Conservation (phyloP, 2,329 filamentous ascomycete genomes). For the Shiraia sp. region DNA sequence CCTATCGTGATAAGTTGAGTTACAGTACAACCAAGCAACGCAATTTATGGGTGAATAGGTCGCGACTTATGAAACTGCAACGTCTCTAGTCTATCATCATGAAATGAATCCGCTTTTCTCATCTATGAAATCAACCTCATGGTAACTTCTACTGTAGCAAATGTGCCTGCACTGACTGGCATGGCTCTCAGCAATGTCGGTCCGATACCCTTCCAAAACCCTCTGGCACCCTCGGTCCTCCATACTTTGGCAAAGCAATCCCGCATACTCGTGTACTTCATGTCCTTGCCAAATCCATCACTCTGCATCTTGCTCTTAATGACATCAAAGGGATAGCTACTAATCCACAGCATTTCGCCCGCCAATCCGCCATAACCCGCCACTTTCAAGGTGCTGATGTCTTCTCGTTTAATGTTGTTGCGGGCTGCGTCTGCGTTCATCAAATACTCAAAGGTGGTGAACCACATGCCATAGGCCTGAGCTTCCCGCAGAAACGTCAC, state of each 20-base stretch:
- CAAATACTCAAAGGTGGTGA: conserved; percentile 90
- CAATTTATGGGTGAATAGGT: too few species aligned
- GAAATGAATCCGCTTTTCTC: neutral
- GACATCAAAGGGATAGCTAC: conserved; percentile 94
- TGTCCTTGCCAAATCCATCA: conserved; percentile 77
- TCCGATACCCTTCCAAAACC: conserved; percentile 93
- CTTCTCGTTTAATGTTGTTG: conserved; percentile 73
- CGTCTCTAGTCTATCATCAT: too few species aligned
- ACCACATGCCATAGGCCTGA: conserved; percentile 95
- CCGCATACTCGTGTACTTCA: conserved; percentile 79
- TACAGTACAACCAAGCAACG: too few species aligned
- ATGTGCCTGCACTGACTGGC: conserved; percentile 97
- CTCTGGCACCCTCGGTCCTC: conserved; percentile 72
- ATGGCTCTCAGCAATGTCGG: conserved; percentile 92
- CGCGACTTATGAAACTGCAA: too few species aligned
- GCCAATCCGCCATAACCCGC: conserved; percentile 91
- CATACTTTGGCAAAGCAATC: conserved; percentile 88
- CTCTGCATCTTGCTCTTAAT: conserved; percentile 99
- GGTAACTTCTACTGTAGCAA: conserved; percentile 65
- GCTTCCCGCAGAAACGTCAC: conserved; percentile 89
- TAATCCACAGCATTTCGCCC: conserved; percentile 90
- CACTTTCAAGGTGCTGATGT: conserved; percentile 82
- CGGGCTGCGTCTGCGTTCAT: conserved; percentile 88
- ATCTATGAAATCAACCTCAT: conserved; percentile 25
- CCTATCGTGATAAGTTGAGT: too few species aligned